Evolutionary conservation across 768 basidiomycete species (phyloP).

Genomic region (Kwoniella sp.): DNA sequence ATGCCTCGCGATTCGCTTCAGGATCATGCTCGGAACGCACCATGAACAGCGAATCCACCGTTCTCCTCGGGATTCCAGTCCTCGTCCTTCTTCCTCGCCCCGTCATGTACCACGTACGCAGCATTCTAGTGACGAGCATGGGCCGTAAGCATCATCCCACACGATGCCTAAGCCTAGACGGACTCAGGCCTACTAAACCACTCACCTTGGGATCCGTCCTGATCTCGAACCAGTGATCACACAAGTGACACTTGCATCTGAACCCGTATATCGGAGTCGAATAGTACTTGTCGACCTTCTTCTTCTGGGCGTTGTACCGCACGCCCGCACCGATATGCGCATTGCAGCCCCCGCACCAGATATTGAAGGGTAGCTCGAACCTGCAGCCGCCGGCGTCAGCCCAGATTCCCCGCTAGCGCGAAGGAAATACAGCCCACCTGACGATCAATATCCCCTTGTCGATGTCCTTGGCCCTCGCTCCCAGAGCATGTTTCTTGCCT

Average conservation of each 20-base stretch:
- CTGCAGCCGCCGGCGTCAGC: slow-evolving; percentile 10
- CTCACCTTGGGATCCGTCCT: slow-evolving; percentile 91
- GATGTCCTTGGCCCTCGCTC: slow-evolving; percentile 86
- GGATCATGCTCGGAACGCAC: slow-evolving; percentile 55
- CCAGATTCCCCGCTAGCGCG: neutral
- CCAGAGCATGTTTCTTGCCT: slow-evolving; percentile 80
- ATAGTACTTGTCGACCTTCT: slow-evolving; percentile 90
- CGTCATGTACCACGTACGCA: slow-evolving; percentile 83
- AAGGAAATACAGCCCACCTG: slow-evolving; percentile 52
- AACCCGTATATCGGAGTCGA: slow-evolving; percentile 93
- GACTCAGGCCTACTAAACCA: too few species aligned
- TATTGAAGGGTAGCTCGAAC: slow-evolving; percentile 86
- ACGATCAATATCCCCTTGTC: slow-evolving; percentile 94
- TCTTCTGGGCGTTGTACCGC: slow-evolving; percentile 99
- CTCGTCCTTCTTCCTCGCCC: slow-evolving; percentile 89
- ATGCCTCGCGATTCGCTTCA: neutral
- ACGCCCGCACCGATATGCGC: slow-evolving; percentile 98
- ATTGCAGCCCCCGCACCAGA: slow-evolving; percentile 73
- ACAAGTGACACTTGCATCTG: slow-evolving; percentile 95
- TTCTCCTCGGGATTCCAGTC: slow-evolving; percentile 97
- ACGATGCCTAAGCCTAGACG: neutral
- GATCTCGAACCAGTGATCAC: slow-evolving; percentile 96
- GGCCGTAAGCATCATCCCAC: neutral
- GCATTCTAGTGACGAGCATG: slow-evolving; percentile 70
- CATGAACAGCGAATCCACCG: slow-evolving; percentile 84